Base-by-base conservation (phyloP, 352 stramenopile genomes). In the Phytophthora podocarpi region DNA sequence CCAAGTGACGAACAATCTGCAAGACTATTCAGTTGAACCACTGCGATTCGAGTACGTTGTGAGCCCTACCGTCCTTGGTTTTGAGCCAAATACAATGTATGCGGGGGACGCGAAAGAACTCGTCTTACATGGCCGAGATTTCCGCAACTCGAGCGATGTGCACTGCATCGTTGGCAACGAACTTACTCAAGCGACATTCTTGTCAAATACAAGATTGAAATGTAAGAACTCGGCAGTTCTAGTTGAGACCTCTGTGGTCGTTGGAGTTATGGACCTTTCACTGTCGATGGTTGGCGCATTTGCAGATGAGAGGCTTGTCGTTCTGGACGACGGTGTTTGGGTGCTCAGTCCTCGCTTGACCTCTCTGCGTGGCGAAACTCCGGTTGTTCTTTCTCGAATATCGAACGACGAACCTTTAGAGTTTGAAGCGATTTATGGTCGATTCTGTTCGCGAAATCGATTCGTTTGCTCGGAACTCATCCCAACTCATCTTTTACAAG, bases 1-100 rank as follows among this genome's bases (percentile, higher is more conserved):
- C 0, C 70, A 78, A 23, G 71, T 87, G 20, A 79, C 74, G 0
- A 89, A 83, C 63, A 89, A 89, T 13, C 9, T 85, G 4, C 69
- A 84, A 41, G 74, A 87, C 32, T 89, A 80, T 53, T 84, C 76
- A 0, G 16, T 50, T 15, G 54, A 77, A 16, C 23, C 47, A 15
- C 16, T 67, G 10, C 16, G 52, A 12, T 77, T 85, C 39, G 59
- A 87, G 36, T 84, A 80, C 34, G 48, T 85, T 12, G 46, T 57
- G 5, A 64, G 40, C 4, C 79, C 76, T 2, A 41, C 60, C 1
- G 9, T 89, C 11, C 57, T 82, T 16, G 58, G 32, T 1, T 78
- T 89, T 34, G 31, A 72, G 7, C 72, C 72, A 9, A 45, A 11
- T 1, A 23, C 40, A 24, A 45, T 76, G 0, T 57, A 66, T 10